Conservation (phyloP, 306 rosid species). For the Acacia acuminata region DNA sequence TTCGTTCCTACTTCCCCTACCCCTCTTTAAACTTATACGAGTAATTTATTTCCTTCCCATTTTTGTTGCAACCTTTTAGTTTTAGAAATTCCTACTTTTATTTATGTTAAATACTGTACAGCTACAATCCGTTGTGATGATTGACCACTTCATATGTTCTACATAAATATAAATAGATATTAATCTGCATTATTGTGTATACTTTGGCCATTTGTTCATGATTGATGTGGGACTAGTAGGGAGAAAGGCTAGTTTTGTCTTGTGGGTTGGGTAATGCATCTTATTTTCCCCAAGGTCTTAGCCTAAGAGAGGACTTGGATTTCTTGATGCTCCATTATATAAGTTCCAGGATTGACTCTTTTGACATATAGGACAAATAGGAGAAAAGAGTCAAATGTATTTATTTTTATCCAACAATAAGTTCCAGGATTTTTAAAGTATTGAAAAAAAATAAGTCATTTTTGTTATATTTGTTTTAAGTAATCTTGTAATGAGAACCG, state of each 20-base stretch:
- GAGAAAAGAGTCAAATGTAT: too few relatives aligned
- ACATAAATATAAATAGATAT: neutral
- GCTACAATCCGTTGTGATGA: neutral
- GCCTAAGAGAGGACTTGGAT: constrained; percentile 5
- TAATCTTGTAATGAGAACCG: too few relatives aligned
- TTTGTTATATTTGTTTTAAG: too few relatives aligned
- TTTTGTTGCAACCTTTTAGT: neutral
- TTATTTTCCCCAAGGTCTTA: neutral
- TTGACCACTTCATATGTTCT: neutral
- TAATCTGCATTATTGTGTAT: neutral
- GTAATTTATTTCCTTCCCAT: neutral
- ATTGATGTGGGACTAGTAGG: neutral
- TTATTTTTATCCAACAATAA: too few relatives aligned
- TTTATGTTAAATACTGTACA: neutral
- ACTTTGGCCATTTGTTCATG: neutral
- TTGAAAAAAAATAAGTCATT: too few relatives aligned
- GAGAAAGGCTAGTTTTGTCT: neutral
- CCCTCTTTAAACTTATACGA: neutral
- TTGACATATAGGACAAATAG: too few relatives aligned
- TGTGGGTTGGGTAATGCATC: neutral
- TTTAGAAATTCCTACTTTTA: neutral
- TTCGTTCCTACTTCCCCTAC: constrained; percentile 6
- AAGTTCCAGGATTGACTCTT: too few relatives aligned
- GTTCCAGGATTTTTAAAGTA: too few relatives aligned
- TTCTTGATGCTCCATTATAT: too few relatives aligned